phyloP scores from a whole-genome alignment of 495 filamentous ascomycete species.

The Rhypophila decipiens region DNA sequence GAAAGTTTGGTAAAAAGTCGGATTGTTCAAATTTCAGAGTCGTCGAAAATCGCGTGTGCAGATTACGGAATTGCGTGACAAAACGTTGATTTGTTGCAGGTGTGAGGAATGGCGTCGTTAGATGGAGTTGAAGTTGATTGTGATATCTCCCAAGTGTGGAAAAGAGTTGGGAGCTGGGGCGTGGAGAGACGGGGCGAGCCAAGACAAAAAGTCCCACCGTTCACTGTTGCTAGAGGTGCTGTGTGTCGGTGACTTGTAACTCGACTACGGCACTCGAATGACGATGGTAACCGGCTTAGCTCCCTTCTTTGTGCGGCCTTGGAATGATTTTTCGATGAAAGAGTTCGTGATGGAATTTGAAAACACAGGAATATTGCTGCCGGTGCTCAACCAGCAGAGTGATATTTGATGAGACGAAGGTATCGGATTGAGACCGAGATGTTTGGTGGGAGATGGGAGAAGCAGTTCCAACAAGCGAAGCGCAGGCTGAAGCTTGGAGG shows the following conservation, averaged over 20 bases:
- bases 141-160: not conserved
- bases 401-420: constrained; percentile 34
- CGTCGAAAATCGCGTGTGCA: too few relatives aligned
- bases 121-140: constrained; percentile 1
- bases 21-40: too few relatives aligned
- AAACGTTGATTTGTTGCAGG: not conserved
- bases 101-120: not conserved
- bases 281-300: not conserved
- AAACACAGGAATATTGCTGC: constrained; percentile 29
- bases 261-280: not conserved
- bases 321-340: not conserved
- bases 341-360: constrained; percentile 16
- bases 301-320: not conserved
- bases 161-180: not conserved
- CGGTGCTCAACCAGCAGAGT: too few relatives aligned
- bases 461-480: not conserved
- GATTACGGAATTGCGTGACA: constrained; percentile 1
- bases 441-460: not conserved
- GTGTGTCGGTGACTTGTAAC: not conserved
- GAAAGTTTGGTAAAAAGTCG: not conserved
- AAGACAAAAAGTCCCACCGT: constrained; percentile 7
- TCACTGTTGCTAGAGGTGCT: constrained; percentile 2
- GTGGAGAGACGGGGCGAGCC: not conserved
- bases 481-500: not conserved
- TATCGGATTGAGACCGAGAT: constrained; percentile 16